Base-by-base conservation (phyloP, 179 eudicot genomes). In the Silene noctiflora region DNA sequence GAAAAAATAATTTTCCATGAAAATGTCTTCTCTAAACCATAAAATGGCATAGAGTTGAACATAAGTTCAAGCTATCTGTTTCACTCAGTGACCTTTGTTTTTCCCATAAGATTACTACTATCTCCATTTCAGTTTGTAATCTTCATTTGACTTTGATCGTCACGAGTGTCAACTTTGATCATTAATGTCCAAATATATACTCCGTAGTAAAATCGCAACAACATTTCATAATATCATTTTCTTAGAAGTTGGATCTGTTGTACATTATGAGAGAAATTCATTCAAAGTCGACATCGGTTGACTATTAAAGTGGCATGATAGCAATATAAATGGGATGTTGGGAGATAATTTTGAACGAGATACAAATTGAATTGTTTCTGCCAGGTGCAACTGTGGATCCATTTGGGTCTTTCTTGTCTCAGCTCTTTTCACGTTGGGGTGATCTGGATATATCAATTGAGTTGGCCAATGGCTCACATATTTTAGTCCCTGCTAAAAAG, bases 381-480 rank as follows among this genome's bases (percentile, higher is more conserved):
- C 31, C 77, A 95, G 99, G 98, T 88, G 97, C 97, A 58, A 93
- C 99, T 29, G 98, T 95, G 81, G 98, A 95, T 78, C 97, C 99
- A 64, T 95, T 84, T 84, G 99, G 99, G 75, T 95, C 99, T 75
- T 95, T 91, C 85, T 89, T 88, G 72, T 95, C 99, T 73, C 84
- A 93, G 88, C 98, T 95, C n/a, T 95, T 83, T 63, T 83, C 98
- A 46, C 87, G 89, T 27, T 90, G 97, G 98, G 98, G 97, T 61
- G 98, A 95, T 83, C 79, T 95, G 81, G 98, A 95, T 88, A 76
- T 95, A 55, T 95, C 99, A 44, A 83, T 95, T 39, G 97, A 93
- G 88, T 70, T 95, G 79, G 78, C 84, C 56, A 91, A 90, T 82
- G 89, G 91, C 55, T 84, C 88, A 66, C 70, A 81, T 78, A 90